These are phyloP conservation scores for Cucurbita ficifolia DNA, from an alignment of 306 rosid species.

Conservation along the genomic window DNA sequence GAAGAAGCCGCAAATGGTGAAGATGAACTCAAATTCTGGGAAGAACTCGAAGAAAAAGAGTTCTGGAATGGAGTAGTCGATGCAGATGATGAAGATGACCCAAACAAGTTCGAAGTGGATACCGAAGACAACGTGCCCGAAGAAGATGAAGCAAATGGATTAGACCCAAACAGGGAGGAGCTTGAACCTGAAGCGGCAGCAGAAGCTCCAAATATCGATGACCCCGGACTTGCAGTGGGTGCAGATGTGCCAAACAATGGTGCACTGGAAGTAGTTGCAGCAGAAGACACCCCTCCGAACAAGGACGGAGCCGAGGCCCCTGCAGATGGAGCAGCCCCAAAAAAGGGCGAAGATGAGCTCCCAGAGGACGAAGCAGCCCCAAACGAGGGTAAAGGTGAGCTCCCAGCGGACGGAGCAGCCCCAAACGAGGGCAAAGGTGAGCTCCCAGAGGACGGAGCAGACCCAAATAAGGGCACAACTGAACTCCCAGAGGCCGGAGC, in stretches of 20 bases:
- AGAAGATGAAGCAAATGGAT: constrained; percentile 6
- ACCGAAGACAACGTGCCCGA: constrained; percentile 10
- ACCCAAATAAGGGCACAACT: background rate
- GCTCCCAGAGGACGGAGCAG: background rate
- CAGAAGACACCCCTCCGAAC: background rate
- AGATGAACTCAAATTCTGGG: constrained; percentile 19
- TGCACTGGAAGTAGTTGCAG: background rate
- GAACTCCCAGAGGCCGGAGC: background rate
- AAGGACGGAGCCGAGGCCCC: background rate
- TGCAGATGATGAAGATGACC: constrained; percentile 11
- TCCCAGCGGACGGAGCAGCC: background rate
- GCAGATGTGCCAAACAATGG: constrained; percentile 1
- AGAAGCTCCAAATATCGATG: constrained; percentile 4
- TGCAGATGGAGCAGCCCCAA: constrained; percentile 7
- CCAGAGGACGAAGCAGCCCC: background rate
- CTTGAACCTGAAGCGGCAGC: background rate
- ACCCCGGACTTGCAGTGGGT: background rate
- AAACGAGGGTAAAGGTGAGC: background rate
- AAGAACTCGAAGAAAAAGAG: constrained; percentile 16
- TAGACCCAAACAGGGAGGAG: constrained; percentile 5
- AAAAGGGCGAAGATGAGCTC: background rate
- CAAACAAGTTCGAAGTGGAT: constrained; percentile 10
- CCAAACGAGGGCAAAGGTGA: background rate
- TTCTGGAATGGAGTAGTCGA: constrained; percentile 23
- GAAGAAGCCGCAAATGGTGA: constrained; percentile 17